Evolutionary conservation across 208 protist genomes (phyloP), one percentile per base, ranked within the genome.

Genomic region (Leishmania major): DNA sequence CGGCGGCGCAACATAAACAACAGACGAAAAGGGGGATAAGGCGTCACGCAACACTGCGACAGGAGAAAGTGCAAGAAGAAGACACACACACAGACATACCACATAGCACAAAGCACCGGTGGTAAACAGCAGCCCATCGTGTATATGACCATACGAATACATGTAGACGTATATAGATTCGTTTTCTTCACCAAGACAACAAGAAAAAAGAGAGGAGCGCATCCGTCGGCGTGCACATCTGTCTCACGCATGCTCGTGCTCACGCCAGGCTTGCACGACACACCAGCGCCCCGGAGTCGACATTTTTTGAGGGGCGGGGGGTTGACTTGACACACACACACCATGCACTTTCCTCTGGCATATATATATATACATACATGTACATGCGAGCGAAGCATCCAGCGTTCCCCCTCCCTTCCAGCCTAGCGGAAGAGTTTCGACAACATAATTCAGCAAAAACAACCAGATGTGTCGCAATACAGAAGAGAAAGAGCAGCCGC

Each of bases 121-220:
- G 17, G 17, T 55, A 55, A 22, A 3, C 51, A 4, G 51, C 51
- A 22, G 51, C 22, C 17, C 51, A 55, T 55, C 13, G 17, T 55
- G 22, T 22, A 55, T 55, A 55, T 6, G 22, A 4, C 0, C 0
- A 55, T 2, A 55, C 1, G 17, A 55, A 55, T 22, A 55, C 15
- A 55, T 55, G 17, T 10, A 17, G 0, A 64, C 59, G 1, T 31
- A 15, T 35, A 35, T 64, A 19, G 7, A 64, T 35, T 35, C 59
- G 45, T 49, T 64, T 28, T 25, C n/a, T 31, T 31, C 59, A n/a
- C 25, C 13, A 62, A 19, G 57, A 51, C 15, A 71, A 35, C 2
- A 84, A 47, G 5, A 55, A 74, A 59, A 45, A 77, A 73, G 73
- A 74, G 47, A 73, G 40, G 62, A 67, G n/a, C 59, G n/a, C 19